A percentile compares a stretch with the other conserved stretches of the same genome.
Evolutionary conservation across 805 yeast genomes (phyloP).

Genomic region (Kuraishia ogatae): DNA sequence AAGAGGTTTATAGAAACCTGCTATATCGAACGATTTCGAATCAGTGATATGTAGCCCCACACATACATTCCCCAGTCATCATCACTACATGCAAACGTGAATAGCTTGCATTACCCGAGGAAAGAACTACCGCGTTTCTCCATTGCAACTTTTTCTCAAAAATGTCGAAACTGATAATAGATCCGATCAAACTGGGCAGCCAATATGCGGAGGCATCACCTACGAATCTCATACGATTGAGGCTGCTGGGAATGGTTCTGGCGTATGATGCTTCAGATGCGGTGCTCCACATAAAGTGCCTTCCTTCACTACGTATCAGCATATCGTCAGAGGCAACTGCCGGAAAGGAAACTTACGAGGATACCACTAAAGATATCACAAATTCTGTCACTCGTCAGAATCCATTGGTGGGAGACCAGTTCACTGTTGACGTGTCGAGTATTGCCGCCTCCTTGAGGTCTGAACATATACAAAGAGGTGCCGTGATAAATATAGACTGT

Average conservation of each 20-base stretch:
- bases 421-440: not conserved
- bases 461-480: conserved; percentile 4
- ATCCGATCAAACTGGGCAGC: not conserved
- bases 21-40: too few species aligned
- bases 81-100: too few species aligned
- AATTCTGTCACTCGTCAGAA: not conserved
- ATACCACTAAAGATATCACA: not conserved
- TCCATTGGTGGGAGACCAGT: not conserved
- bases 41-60: too few species aligned
- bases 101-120: too few species aligned
- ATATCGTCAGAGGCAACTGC: not conserved
- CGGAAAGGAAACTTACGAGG: too few species aligned
- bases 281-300: not conserved
- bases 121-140: not conserved
- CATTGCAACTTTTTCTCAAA: not conserved
- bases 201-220: conserved; percentile 1
- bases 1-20: too few species aligned
- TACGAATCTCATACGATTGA: not conserved
- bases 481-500: conserved; percentile 7
- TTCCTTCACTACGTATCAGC: not conserved
- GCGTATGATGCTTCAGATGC: not conserved
- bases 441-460: not conserved
- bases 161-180: not conserved
- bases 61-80: too few species aligned
- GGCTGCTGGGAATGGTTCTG: conserved; percentile 1